These are phyloP conservation scores for Chloris gayana DNA, from an alignment of 176 grass and related monocot genomes.

Conservation along the genomic window DNA sequence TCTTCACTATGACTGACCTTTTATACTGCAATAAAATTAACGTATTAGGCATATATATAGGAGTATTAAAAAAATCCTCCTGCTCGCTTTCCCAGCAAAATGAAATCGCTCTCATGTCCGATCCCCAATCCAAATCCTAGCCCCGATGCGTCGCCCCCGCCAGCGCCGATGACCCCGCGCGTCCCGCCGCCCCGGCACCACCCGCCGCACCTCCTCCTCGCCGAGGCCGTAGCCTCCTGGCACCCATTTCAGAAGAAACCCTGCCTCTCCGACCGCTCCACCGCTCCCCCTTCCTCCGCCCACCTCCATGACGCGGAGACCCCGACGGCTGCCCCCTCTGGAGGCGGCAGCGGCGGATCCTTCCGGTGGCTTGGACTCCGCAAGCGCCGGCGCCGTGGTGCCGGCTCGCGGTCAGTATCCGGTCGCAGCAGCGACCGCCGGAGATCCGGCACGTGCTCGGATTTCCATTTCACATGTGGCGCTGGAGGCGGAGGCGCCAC, in stretches of 20 bases:
- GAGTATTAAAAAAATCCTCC: neutral
- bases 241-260: slow-evolving; percentile 71
- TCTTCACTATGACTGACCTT: too few species aligned
- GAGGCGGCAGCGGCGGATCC: slow-evolving; percentile 49
- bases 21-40: too few species aligned
- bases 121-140: slow-evolving; percentile 27
- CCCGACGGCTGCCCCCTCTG: slow-evolving; percentile 42
- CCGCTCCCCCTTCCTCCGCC: slow-evolving; percentile 53
- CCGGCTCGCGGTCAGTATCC: slow-evolving; percentile 68
- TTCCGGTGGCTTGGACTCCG: slow-evolving; percentile 62
- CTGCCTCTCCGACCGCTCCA: slow-evolving; percentile 71
- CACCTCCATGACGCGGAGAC: slow-evolving; percentile 43
- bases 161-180: slow-evolving; percentile 43
- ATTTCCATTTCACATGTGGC: slow-evolving; percentile 65
- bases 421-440: slow-evolving; percentile 81
- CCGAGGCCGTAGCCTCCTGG: slow-evolving; percentile 48
- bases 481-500: slow-evolving; percentile 65
- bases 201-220: slow-evolving; percentile 44
- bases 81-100: neutral
- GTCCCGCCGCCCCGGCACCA: slow-evolving; percentile 45
- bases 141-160: slow-evolving; percentile 10
- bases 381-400: slow-evolving; percentile 65
- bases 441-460: slow-evolving; percentile 79
- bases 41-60: too few species aligned
- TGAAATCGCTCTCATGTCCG: neutral